Evolutionary conservation across 2,329 filamentous ascomycete species (phyloP).

Genomic region (Epichloe gansuensis): DNA sequence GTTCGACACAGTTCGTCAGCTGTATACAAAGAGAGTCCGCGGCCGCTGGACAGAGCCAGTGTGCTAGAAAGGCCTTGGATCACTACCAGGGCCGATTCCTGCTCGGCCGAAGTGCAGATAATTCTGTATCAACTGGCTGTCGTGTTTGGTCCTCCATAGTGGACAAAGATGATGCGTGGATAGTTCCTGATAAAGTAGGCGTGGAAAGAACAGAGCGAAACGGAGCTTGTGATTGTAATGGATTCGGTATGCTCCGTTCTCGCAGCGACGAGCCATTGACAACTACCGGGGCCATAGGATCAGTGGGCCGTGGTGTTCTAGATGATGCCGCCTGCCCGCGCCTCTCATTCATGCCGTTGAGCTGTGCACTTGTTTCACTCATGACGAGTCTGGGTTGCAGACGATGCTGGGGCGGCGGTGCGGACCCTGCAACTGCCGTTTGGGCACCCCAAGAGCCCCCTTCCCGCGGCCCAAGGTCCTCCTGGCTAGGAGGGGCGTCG

Average conservation of each 20-base stretch:
- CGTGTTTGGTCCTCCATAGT: not conserved
- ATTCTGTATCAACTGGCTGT: not conserved
- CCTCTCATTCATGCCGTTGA: not conserved
- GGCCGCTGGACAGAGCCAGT: no score
- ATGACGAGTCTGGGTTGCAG: not conserved
- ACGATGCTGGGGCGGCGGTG: not conserved
- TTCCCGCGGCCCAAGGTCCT: not conserved
- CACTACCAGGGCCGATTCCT: constrained; percentile 6
- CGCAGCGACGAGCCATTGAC: constrained; percentile 3
- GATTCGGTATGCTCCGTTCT: not conserved
- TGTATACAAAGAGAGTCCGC: no score
- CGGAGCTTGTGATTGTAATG: not conserved
- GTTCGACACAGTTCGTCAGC: no score
- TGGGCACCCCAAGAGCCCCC: not conserved
- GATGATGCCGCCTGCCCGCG: not conserved
- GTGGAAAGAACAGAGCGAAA: not conserved
- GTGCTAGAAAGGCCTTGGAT: not conserved
- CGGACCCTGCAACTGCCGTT: not conserved
- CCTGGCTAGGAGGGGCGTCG: not conserved
- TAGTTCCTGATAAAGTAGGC: not conserved
- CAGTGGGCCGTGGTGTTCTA: not conserved
- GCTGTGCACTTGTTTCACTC: not conserved
- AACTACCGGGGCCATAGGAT: not conserved
- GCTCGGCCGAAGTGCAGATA: not conserved
- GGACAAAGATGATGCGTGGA: not conserved